A percentile compares a stretch with the other conserved stretches of the same genome.
These are phyloP conservation scores for Candida montana DNA, from an alignment of 805 yeast species.

Conservation along the genomic window DNA sequence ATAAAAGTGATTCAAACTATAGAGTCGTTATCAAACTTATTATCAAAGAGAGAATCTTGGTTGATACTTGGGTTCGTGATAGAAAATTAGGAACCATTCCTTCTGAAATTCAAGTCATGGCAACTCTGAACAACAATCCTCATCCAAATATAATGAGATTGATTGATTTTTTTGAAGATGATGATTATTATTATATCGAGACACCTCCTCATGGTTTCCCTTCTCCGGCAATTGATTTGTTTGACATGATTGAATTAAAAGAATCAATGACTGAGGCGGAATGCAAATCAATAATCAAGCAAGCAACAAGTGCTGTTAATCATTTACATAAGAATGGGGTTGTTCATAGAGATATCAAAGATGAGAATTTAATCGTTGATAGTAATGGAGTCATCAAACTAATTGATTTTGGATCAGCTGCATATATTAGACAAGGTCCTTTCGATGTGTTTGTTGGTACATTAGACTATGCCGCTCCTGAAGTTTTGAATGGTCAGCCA, in stretches of 20 bases:
- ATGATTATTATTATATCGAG: conserved; percentile 81
- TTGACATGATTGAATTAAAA: conserved; percentile 85
- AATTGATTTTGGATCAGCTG: conserved; percentile 95
- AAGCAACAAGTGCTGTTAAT: conserved; percentile 69
- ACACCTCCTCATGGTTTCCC: conserved; percentile 86
- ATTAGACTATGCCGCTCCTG: conserved; percentile 96
- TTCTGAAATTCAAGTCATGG: conserved; percentile 91
- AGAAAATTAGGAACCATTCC: conserved; percentile 89
- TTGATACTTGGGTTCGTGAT: conserved; percentile 97
- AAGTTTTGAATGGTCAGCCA: conserved; percentile 81
- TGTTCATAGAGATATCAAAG: conserved; percentile 92
- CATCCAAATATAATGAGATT: conserved; percentile 85
- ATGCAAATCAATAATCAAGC: conserved; percentile 71
- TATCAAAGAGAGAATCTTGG: conserved; percentile 85
- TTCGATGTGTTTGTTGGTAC: conserved; percentile 98
- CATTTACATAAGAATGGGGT: conserved; percentile 84
- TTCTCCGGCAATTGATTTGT: conserved; percentile 83
- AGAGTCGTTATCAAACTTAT: conserved; percentile 82
- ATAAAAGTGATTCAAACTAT: conserved; percentile 55
- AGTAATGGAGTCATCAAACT: conserved; percentile 73
- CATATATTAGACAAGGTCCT: conserved; percentile 85
- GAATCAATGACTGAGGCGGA: conserved; percentile 76
- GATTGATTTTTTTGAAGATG: conserved; percentile 91
- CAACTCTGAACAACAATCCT: conserved; percentile 66
- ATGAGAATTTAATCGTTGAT: conserved; percentile 88